Evolutionary conservation across 1,284 basidiomycete species (phyloP).

Genomic region (Ustanciosporium gigantosporum): DNA sequence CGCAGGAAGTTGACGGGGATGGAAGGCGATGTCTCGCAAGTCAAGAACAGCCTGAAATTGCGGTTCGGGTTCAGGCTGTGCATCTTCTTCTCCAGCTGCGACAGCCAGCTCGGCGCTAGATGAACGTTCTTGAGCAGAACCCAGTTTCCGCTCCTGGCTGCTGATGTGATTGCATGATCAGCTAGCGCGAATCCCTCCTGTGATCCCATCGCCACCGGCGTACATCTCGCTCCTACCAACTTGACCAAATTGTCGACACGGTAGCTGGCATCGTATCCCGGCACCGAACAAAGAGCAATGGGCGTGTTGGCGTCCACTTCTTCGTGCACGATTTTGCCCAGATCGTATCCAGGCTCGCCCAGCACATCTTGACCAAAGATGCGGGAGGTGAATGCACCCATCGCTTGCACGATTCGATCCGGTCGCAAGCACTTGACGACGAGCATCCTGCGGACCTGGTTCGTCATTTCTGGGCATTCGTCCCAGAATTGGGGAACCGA

Average conservation of each 20-base stretch:
- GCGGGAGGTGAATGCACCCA: constrained; percentile 72
- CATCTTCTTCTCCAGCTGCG: constrained; percentile 57
- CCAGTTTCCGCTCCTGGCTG: constrained; percentile 54
- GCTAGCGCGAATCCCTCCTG: constrained; percentile 56
- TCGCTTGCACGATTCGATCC: constrained; percentile 81
- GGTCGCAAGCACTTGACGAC: constrained; percentile 87
- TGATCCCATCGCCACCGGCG: constrained; percentile 58
- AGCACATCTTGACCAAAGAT: constrained; percentile 82
- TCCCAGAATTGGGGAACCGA: constrained; percentile 73
- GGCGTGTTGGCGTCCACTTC: constrained; percentile 50
- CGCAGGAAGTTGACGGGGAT: constrained; percentile 57
- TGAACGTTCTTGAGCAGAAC: constrained; percentile 60
- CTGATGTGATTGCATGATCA: constrained; percentile 55
- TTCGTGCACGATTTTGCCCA: constrained; percentile 43
- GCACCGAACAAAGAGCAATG: constrained; percentile 56
- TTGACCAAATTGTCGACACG: constrained; percentile 54
- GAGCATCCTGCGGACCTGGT: constrained; percentile 74
- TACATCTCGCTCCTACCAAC: constrained; percentile 38
- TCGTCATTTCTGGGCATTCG: constrained; percentile 64
- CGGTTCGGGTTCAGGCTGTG: constrained; percentile 48
- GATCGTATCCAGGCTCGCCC: constrained; percentile 20
- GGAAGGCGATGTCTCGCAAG: constrained; percentile 56
- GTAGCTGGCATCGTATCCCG: constrained; percentile 57
- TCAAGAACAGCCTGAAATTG: constrained; percentile 57
- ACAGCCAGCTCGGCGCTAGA: constrained; percentile 56